These are phyloP conservation scores for Sphagnum contortum DNA, from an alignment of 225 moss, liverwort and hornwort genomes.

Conservation along the genomic window DNA sequence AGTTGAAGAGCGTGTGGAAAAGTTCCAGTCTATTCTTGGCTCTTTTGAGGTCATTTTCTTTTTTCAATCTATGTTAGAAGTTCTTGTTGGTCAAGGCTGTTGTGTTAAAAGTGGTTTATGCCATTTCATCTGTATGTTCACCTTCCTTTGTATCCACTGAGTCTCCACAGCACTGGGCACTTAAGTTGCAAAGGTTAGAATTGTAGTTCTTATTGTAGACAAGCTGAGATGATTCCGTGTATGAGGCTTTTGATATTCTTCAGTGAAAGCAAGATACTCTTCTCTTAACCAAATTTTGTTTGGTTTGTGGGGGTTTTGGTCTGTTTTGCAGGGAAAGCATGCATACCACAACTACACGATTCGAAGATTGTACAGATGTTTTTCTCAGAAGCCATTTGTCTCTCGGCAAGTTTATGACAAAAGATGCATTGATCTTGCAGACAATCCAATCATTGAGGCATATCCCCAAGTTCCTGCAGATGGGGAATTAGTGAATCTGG, in stretches of 20 bases:
- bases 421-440: not conserved
- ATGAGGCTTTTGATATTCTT: too few species aligned
- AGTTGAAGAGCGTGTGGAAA: conserved; percentile 37
- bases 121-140: too few species aligned
- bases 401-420: conserved; percentile 17
- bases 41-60: conserved; percentile 53
- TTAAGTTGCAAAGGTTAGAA: not conserved
- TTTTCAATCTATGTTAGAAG: conserved; percentile 4
- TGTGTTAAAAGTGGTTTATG: not conserved
- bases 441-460: conserved; percentile 2
- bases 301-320: conserved; percentile 7
- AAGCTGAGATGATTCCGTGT: too few species aligned
- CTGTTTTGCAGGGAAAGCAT: conserved; percentile 64
- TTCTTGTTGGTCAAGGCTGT: not conserved
- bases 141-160: not conserved
- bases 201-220: not conserved
- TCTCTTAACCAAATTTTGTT: not conserved
- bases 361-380: conserved; percentile 65
- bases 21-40: conserved; percentile 53
- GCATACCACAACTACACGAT: conserved; percentile 88
- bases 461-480: conserved; percentile 3
- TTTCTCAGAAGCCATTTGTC: conserved; percentile 25
- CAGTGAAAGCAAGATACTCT: not conserved
- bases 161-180: not conserved
- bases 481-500: not conserved